A percentile compares a stretch with the other conserved stretches of the same genome.
Conservation (phyloP, 805 yeast genomes). For the Wickerhamomyces sydowiorum region DNA sequence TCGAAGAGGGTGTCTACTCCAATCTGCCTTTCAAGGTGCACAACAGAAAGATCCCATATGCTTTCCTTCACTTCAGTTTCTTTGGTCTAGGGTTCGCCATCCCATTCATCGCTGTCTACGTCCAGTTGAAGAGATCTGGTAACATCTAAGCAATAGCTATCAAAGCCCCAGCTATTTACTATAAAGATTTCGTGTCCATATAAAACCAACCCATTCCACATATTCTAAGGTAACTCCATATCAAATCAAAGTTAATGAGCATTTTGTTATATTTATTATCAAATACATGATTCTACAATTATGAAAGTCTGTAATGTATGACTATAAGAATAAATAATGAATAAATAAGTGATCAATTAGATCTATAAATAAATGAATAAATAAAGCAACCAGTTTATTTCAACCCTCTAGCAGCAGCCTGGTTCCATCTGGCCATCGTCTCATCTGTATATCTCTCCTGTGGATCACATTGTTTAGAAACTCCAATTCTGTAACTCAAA, state of each 20-base stretch:
- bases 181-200: too few species aligned
- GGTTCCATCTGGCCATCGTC: slow-evolving; percentile 18
- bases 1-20: slow-evolving; percentile 79
- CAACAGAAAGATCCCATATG: slow-evolving; percentile 87
- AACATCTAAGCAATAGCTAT: slow-evolving; percentile 34
- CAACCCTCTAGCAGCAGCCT: slow-evolving; percentile 13
- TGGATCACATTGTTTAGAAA: slow-evolving; percentile 14
- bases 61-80: slow-evolving; percentile 74
- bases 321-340: slow-evolving; percentile 1
- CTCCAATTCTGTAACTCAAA: too few species aligned
- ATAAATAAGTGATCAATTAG: slow-evolving; percentile 1
- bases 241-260: too few species aligned
- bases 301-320: background rate
- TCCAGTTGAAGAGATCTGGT: slow-evolving; percentile 88
- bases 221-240: too few species aligned
- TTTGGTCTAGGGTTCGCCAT: slow-evolving; percentile 63
- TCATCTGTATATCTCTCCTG: slow-evolving; percentile 13
- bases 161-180: too few species aligned
- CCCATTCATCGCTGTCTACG: slow-evolving; percentile 75
- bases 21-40: slow-evolving; percentile 94
- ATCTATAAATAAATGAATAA: background rate
- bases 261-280: background rate
- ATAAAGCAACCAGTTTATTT: background rate
- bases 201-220: too few species aligned
- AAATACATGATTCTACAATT: background rate